These are phyloP conservation scores for Xerocomellus dryophilus DNA, from an alignment of 768 basidiomycete species.

Conservation along the genomic window DNA sequence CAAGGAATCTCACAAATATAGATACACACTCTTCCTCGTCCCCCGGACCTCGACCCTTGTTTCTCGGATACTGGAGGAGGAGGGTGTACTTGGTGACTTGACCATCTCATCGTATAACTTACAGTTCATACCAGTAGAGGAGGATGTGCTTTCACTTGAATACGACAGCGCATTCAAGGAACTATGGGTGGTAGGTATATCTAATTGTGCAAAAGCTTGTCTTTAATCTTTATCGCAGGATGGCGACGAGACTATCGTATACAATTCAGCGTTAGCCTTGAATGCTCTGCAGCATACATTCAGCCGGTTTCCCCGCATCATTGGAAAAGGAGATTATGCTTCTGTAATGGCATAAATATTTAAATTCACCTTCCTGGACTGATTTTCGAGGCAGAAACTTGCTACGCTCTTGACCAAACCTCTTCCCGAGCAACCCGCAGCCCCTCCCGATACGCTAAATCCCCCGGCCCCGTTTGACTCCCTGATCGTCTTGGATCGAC, in stretches of 20 bases:
- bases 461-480: slow-evolving; percentile 72
- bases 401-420: slow-evolving; percentile 67
- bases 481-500: slow-evolving; percentile 85
- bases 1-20: slow-evolving; percentile 68
- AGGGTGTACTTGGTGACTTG: slow-evolving; percentile 97
- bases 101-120: slow-evolving; percentile 84
- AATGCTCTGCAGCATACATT: slow-evolving; percentile 78
- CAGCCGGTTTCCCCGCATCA: slow-evolving; percentile 85
- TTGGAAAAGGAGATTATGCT: slow-evolving; percentile 91
- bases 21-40: slow-evolving; percentile 83
- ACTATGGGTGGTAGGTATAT: slow-evolving; percentile 76
- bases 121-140: slow-evolving; percentile 90
- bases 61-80: slow-evolving; percentile 83
- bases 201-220: neutral
- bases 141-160: slow-evolving; percentile 91
- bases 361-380: neutral
- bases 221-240: slow-evolving; percentile 50
- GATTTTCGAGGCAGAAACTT: slow-evolving; percentile 55
- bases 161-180: slow-evolving; percentile 82
- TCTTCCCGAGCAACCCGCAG: slow-evolving; percentile 40
- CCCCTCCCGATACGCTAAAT: slow-evolving; percentile 41
- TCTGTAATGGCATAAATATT: slow-evolving; percentile 44
- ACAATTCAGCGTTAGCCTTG: slow-evolving; percentile 85
- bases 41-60: slow-evolving; percentile 87
- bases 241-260: slow-evolving; percentile 87